phyloP scores from a whole-genome alignment of 768 basidiomycete species.

The Dioszegia aurantiaca region DNA sequence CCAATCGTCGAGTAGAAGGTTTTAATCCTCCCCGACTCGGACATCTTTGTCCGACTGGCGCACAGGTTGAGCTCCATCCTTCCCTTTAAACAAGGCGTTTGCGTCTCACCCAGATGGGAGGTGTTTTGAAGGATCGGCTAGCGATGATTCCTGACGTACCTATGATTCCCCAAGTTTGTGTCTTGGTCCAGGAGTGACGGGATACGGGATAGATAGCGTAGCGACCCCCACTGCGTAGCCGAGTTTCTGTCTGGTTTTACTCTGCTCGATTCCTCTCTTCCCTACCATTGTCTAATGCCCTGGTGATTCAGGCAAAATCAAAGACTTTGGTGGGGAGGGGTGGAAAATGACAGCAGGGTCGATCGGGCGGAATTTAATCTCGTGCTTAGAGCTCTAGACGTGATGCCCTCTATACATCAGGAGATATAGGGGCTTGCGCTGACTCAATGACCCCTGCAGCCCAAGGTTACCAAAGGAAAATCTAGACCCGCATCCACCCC shows the following conservation, averaged over 20 bases:
- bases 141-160: conserved; percentile 13
- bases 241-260: conserved; percentile 2
- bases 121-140: neutral
- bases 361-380: neutral
- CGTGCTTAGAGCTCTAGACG: conserved; percentile 45
- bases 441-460: conserved; percentile 53
- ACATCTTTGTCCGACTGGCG: neutral
- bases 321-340: neutral
- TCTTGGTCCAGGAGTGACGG: neutral
- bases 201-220: neutral
- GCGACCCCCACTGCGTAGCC: conserved; percentile 3
- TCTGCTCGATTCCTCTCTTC: neutral
- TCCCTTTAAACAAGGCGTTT: neutral
- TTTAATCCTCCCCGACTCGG: conserved; percentile 3
- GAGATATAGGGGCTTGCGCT: conserved; percentile 33
- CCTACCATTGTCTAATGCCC: conserved; percentile 5
- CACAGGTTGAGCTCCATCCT: conserved; percentile 4
- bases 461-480: conserved; percentile 54
- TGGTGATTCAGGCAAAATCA: conserved; percentile 33
- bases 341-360: no score
- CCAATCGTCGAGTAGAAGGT: conserved; percentile 2
- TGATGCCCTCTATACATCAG: conserved; percentile 34
- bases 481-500: conserved; percentile 53
- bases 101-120: neutral
- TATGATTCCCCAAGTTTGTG: neutral